Percentiles rank a stretch among this genome's conserved stretches.
Conservation (phyloP, 495 filamentous ascomycete species). For the Podospora anserina region DNA sequence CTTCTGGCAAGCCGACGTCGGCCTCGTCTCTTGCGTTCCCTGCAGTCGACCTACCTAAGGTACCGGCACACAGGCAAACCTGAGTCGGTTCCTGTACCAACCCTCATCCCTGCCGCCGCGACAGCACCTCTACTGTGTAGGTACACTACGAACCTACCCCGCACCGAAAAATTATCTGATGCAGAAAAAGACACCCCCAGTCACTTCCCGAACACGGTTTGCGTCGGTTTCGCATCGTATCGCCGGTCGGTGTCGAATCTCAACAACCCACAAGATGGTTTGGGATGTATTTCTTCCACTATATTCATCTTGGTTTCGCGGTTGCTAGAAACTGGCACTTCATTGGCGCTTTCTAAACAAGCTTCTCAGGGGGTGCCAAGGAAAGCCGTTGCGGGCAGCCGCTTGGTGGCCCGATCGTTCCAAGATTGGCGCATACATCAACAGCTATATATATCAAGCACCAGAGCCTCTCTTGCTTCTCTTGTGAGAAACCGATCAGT, state of each 20-base stretch:
- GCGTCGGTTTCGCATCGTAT: background rate
- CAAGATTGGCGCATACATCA: background rate
- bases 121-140: no score
- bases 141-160: background rate
- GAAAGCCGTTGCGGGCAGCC: no score
- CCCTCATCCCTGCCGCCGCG: no score
- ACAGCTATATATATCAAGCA: background rate
- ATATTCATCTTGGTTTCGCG: no score
- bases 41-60: background rate
- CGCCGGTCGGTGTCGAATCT: background rate
- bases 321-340: no score
- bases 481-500: background rate
- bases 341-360: no score
- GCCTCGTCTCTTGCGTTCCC: background rate
- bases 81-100: no score
- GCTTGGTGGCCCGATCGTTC: no score
- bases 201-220: background rate
- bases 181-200: background rate
- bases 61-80: no score
- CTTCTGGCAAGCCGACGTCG: constrained; percentile 6
- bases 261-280: no score
- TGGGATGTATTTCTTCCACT: no score
- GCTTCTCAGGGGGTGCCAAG: no score
- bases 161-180: background rate
- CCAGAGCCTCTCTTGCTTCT: background rate